phyloP scores from a whole-genome alignment of 768 basidiomycete species.

The Kwoniella mangroviensis region DNA sequence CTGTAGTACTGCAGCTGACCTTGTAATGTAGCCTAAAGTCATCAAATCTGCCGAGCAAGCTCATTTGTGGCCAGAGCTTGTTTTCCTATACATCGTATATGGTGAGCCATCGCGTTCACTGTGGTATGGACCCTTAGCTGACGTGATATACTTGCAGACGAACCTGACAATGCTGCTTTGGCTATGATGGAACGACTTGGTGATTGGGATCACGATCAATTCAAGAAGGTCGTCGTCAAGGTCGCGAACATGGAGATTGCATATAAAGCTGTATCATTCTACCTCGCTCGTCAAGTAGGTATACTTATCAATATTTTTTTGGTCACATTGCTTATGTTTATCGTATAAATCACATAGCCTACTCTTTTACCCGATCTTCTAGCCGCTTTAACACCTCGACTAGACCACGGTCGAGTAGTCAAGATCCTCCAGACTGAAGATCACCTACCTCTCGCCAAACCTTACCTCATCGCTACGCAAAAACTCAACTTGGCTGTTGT shows the following conservation, averaged over 20 bases:
- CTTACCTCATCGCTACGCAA: constrained; percentile 96
- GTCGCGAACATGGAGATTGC: constrained; percentile 98
- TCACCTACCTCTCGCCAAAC: constrained; percentile 91
- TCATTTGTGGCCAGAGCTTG: constrained; percentile 97
- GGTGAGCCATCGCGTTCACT: constrained; percentile 70
- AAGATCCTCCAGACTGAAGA: constrained; percentile 81
- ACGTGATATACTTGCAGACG: constrained; percentile 40
- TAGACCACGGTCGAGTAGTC: constrained; percentile 94
- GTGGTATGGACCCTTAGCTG: constrained; percentile 10
- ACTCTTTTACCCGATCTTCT: constrained; percentile 90
- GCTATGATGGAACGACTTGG: constrained; percentile 98
- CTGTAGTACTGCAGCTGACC: constrained; percentile 3
- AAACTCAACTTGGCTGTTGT: constrained; percentile 95
- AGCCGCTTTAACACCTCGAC: constrained; percentile 86
- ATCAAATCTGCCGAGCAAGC: constrained; percentile 95
- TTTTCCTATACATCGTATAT: constrained; percentile 98
- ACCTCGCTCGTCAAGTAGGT: constrained; percentile 45
- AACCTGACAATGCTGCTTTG: constrained; percentile 87
- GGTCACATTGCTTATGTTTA: neutral
- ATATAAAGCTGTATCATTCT: constrained; percentile 70
- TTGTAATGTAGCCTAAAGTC: constrained; percentile 73
- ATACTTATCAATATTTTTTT: neutral
- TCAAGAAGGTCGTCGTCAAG: constrained; percentile 96
- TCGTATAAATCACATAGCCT: constrained; percentile 74
- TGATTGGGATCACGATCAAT: constrained; percentile 99